Conservation (phyloP, 805 yeast species). For the Naumovozyma baii region DNA sequence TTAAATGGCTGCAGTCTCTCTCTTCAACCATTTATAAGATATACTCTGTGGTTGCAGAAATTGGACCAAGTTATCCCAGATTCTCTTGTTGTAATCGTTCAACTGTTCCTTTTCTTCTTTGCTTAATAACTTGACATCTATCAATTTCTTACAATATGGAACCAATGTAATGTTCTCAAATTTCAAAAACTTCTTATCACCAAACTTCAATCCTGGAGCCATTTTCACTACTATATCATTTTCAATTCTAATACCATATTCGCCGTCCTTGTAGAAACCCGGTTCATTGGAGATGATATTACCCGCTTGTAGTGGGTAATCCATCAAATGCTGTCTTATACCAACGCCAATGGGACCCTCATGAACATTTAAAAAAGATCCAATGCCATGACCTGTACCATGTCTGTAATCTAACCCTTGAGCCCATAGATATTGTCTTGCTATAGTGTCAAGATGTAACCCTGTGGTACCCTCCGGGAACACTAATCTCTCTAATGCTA, state of each 20-base stretch:
- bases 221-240: conserved; percentile 57
- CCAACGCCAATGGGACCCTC: conserved; percentile 89
- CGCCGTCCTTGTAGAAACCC: conserved; percentile 85
- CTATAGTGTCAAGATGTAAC: conserved; percentile 64
- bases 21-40: conserved; percentile 61
- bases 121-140: conserved; percentile 49
- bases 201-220: conserved; percentile 37
- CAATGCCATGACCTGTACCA: conserved; percentile 98
- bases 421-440: conserved; percentile 74
- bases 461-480: conserved; percentile 77
- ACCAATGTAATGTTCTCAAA: conserved; percentile 80
- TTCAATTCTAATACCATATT: conserved; percentile 83
- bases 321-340: conserved; percentile 37
- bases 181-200: conserved; percentile 48
- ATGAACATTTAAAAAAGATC: conserved; percentile 82
- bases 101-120: conserved; percentile 58
- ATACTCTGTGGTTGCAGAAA: conserved; percentile 47
- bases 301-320: conserved; percentile 52
- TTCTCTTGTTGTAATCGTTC: conserved; percentile 50
- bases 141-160: conserved; percentile 73
- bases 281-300: conserved; percentile 87
- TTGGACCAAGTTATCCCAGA: conserved; percentile 44
- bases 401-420: conserved; percentile 82
- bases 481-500: conserved; percentile 70
- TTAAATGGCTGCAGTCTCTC: conserved; percentile 34